Evolutionary conservation across 148 eudicot genomes (phyloP), one percentile per base, ranked within the genome.

Genomic region (Beta vulgaris): DNA sequence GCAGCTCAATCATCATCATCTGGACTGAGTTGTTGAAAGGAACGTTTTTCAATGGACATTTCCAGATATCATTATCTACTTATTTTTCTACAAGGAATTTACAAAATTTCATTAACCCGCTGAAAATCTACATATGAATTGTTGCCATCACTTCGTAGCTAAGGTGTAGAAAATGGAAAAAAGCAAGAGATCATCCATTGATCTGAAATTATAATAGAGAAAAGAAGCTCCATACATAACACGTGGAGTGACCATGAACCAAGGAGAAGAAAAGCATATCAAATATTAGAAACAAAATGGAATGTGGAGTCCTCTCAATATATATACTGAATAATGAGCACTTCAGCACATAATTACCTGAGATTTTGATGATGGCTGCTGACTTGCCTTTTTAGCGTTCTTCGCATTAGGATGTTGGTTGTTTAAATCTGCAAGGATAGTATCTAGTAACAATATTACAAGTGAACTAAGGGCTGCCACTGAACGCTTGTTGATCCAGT

Each of bases 401-500:
- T 92, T 92, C 7, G 42, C 77, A 69, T 73, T 81, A 48, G 81
- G 73, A 6, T 80, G 86, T 39, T 88, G 94, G 74, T 64, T 71
- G 23, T 84, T 82, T 25, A 88, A 81, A 76, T 92, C 94, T 76
- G 84, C 78, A 72, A 87, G 79, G 77, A 92, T 85, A 69, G 87
- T 83, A 70, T 92, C 97, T 16, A 90, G 64, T 55, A 85, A 79
- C 88, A 89, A 85, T 62, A 87, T 44, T 40, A 77, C 85, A 82
- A 92, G 90, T 16, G 86, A 78, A 60, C 80, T 77, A 72, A 92
- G 94, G 49, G 88, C 85, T 66, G 84, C 75, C 44, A 78, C 19
- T 18, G 92, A 87, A 48, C 77, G 88, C 58, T 83, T 86, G 78
- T 81, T 87, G 80, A 92, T 87, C 97, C 94, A 92, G 66, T 92